Conservation (phyloP, 441 rosid species). For the Adansonia madagascariensis region DNA sequence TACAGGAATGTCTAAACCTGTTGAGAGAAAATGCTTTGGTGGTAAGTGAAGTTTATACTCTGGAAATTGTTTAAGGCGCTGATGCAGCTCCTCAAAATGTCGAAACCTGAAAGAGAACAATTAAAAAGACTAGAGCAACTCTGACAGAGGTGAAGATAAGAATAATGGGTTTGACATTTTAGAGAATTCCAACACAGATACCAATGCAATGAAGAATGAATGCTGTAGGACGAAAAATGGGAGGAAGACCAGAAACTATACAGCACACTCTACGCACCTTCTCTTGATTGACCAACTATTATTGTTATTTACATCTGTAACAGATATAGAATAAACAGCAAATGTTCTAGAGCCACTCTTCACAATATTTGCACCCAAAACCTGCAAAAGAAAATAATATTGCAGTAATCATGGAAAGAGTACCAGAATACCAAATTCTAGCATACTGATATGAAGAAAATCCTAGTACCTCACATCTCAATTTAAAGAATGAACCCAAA, state of each 20-base stretch:
- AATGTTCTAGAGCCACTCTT: conserved; percentile 85
- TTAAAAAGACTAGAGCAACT: conserved; percentile 22
- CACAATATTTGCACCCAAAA: conserved; percentile 96
- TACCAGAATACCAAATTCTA: conserved; percentile 24
- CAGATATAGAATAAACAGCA: conserved; percentile 95
- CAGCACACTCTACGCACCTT: conserved; percentile 59
- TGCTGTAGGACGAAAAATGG: background rate
- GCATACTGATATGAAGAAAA: conserved; percentile 26
- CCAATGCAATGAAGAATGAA: conserved; percentile 13
- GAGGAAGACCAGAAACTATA: conserved; percentile 34
- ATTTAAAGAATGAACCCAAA: conserved; percentile 76
- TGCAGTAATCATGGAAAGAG: conserved; percentile 29
- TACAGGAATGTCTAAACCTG: conserved; percentile 82
- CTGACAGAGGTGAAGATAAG: background rate
- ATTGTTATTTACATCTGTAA: conserved; percentile 78
- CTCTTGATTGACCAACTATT: conserved; percentile 98
- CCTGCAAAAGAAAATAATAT: conserved; percentile 61
- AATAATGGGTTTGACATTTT: conserved; percentile 10
- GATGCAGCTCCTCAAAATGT: conserved; percentile 99
- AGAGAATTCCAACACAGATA: conserved; percentile 22
- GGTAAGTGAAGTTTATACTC: conserved; percentile 96
- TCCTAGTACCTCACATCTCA: conserved; percentile 90
- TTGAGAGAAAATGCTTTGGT: conserved; percentile 95
- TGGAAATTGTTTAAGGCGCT: conserved; percentile 83
- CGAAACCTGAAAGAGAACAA: conserved; percentile 53